Percentiles rank a stretch among this genome's conserved stretches.
phyloP scores from a whole-genome alignment of 129 eudicot genomes.

The Pseudognaphalium luteoalbum region DNA sequence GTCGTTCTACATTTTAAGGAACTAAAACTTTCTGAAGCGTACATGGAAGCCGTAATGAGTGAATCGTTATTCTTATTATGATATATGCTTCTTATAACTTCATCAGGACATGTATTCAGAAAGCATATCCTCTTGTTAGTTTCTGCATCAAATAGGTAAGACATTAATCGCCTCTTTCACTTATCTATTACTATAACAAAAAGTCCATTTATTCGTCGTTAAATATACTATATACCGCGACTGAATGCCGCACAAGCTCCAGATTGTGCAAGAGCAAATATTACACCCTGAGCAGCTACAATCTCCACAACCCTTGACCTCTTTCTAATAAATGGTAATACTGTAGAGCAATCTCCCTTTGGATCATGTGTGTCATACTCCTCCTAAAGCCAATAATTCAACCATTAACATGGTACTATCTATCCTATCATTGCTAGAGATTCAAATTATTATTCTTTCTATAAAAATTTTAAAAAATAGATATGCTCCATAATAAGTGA shows the following conservation, averaged over 20 bases:
- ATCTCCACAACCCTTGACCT: conserved; percentile 3
- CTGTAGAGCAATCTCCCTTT: background rate
- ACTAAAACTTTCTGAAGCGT: conserved; percentile 85
- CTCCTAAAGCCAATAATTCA: background rate
- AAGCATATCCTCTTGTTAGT: conserved; percentile 90
- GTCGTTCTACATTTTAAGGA: conserved; percentile 93
- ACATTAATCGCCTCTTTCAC: background rate
- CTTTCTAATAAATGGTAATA: background rate
- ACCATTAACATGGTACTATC: background rate
- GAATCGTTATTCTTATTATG: conserved; percentile 93
- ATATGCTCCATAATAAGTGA: too few species aligned
- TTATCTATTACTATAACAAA: background rate
- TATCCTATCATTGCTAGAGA: too few species aligned
- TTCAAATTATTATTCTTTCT: too few species aligned
- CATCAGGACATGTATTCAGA: conserved; percentile 81
- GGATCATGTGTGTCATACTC: conserved; percentile 14
- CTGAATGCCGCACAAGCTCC: conserved; percentile 15
- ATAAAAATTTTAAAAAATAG: too few species aligned
- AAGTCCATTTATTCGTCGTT: background rate
- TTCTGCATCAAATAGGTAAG: conserved; percentile 57
- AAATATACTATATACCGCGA: background rate
- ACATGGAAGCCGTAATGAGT: conserved; percentile 89
- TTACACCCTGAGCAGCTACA: conserved; percentile 7
- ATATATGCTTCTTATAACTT: conserved; percentile 89
- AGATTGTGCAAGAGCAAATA: conserved; percentile 10